Percentiles rank a stretch among this genome's conserved stretches.
Evolutionary conservation across 805 yeast genomes (phyloP).

Genomic region (Yarrowia yakushimensis): DNA sequence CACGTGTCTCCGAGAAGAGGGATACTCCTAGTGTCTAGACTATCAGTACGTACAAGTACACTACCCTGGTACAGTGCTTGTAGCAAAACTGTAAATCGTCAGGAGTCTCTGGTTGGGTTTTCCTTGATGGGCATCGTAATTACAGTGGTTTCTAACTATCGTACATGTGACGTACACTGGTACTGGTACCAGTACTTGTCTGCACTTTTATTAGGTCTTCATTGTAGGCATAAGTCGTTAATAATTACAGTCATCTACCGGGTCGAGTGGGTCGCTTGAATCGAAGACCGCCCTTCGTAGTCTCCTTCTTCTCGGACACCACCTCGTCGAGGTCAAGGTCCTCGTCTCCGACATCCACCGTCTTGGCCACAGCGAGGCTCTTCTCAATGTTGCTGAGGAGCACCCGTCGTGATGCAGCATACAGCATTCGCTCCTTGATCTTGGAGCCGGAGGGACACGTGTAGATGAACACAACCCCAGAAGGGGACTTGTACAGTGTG

Average conservation of each 20-base stretch:
- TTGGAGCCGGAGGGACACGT: constrained; percentile 88
- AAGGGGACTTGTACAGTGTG: constrained; percentile 23
- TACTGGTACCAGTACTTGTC: too few species aligned
- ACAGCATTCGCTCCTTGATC: constrained; percentile 87
- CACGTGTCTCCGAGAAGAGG: too few species aligned
- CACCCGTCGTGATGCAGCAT: constrained; percentile 65
- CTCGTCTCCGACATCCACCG: constrained; percentile 11
- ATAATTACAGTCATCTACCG: neutral
- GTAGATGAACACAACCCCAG: constrained; percentile 57
- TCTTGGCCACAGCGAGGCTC: neutral
- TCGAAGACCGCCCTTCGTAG: constrained; percentile 9
- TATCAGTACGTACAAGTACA: too few species aligned
- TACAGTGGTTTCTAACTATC: too few species aligned
- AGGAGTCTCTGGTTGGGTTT: too few species aligned
- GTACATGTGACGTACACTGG: too few species aligned
- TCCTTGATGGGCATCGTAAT: too few species aligned
- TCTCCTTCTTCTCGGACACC: constrained; percentile 1
- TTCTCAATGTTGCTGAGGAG: constrained; percentile 34
- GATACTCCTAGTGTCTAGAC: too few species aligned
- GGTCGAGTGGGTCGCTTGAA: constrained; percentile 18
- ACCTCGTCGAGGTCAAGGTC: constrained; percentile 15
- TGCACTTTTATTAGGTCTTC: neutral
- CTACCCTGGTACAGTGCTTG: too few species aligned
- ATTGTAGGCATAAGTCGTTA: neutral
- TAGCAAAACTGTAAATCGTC: too few species aligned